These are phyloP conservation scores for Claviceps africana DNA, from an alignment of 2,329 filamentous ascomycete species.

Conservation along the genomic window DNA sequence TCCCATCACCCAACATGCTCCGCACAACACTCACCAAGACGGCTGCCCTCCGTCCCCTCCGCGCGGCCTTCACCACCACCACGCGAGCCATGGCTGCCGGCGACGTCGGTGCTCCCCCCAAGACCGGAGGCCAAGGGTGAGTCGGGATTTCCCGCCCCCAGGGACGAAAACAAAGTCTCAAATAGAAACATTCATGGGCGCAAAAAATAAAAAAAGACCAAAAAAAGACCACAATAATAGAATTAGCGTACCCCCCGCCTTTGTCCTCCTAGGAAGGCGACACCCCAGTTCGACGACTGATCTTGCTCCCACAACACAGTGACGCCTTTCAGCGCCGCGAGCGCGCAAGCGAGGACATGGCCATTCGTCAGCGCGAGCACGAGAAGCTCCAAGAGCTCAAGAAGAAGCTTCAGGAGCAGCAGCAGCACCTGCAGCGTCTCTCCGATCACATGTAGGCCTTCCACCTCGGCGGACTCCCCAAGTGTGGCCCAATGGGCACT, in stretches of 20 bases:
- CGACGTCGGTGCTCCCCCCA: constrained; percentile 50
- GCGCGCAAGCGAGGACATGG: constrained; percentile 69
- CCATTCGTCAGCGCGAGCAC: constrained; percentile 76
- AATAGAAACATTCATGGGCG: background rate
- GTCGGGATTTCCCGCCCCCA: constrained; percentile 13
- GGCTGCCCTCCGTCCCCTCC: constrained; percentile 38
- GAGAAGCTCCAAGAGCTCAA: constrained; percentile 74
- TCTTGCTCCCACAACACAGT: constrained; percentile 29
- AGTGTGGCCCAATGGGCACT: background rate
- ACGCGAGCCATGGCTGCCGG: constrained; percentile 52
- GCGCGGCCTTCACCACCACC: constrained; percentile 48
- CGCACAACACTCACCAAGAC: constrained; percentile 47
- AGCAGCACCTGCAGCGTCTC: constrained; percentile 70
- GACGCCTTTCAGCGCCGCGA: constrained; percentile 91
- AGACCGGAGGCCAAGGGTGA: constrained; percentile 39
- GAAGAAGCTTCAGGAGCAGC: constrained; percentile 61
- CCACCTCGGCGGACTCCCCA: no score
- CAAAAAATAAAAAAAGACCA: background rate
- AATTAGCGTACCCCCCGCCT: no score
- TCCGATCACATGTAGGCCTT: constrained; percentile 69
- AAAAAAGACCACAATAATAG: background rate
- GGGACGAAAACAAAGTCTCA: background rate
- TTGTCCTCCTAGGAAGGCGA: background rate
- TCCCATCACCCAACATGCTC: constrained; percentile 40
- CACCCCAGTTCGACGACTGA: background rate